Conservation (phyloP, 1,139 yeast genomes). For the Geotrichum candidum region DNA sequence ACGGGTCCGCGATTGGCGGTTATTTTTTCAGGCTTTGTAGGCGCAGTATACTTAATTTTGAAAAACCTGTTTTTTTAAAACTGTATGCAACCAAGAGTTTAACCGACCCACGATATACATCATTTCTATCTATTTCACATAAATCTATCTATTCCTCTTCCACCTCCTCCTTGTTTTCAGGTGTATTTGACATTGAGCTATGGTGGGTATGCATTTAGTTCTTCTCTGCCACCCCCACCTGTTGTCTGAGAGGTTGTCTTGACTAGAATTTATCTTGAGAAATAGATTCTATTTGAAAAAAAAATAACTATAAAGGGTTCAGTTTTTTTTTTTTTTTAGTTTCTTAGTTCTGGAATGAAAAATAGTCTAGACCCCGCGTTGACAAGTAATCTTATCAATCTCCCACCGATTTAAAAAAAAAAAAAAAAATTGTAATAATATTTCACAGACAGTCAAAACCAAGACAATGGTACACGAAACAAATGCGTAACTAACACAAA, state of each 20-base stretch:
- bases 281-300: no score
- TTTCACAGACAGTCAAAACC: no score
- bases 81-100: background rate
- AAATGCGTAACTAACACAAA: no score
- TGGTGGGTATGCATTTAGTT: background rate
- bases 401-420: background rate
- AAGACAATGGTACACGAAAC: no score
- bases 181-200: background rate
- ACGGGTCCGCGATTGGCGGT: conserved; percentile 10
- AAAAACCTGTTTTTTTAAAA: conserved; percentile 1
- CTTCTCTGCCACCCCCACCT: no score
- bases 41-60: conserved; percentile 4
- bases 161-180: background rate
- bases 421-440: no score
- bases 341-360: background rate
- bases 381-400: background rate
- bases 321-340: no score
- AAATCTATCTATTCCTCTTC: no score
- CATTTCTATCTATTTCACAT: background rate
- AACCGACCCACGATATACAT: background rate
- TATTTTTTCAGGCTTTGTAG: background rate
- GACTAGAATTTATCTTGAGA: no score
- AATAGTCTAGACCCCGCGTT: background rate
- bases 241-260: no score
- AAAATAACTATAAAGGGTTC: background rate